Evolutionary conservation across 1,284 basidiomycete genomes (phyloP).

Genomic region (Austropuccinia psidii): DNA sequence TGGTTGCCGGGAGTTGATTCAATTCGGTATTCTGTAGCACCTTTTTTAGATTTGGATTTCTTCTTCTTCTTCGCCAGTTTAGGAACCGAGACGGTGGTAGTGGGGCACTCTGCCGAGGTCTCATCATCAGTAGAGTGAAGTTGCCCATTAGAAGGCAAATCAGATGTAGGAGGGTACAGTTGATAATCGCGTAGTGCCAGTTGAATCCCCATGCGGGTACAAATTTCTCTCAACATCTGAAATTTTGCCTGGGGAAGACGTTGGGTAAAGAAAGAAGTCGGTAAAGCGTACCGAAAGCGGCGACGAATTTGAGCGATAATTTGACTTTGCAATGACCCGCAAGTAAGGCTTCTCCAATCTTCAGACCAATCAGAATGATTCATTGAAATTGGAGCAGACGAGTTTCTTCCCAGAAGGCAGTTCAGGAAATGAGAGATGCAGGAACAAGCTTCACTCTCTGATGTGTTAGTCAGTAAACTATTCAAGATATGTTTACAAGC

Average conservation of each 20-base stretch:
- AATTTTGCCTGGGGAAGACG: constrained; percentile 47
- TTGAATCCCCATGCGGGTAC: constrained; percentile 54
- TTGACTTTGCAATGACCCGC: constrained; percentile 49
- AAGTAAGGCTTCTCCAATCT: constrained; percentile 52
- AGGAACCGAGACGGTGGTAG: not conserved
- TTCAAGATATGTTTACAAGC: constrained; percentile 54
- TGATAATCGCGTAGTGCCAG: constrained; percentile 52
- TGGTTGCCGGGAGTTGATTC: constrained; percentile 42
- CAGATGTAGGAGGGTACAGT: constrained; percentile 45
- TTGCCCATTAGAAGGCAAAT: constrained; percentile 4
- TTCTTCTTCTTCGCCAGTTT: constrained; percentile 44
- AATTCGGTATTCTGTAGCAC: constrained; percentile 39
- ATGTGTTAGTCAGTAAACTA: constrained; percentile 47
- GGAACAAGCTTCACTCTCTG: constrained; percentile 48
- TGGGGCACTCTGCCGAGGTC: constrained; percentile 27
- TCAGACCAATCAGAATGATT: constrained; percentile 48
- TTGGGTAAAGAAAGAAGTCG: constrained; percentile 47
- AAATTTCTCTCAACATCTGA: constrained; percentile 54
- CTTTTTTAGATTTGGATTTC: constrained; percentile 48
- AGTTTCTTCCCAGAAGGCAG: constrained; percentile 53
- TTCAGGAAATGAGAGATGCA: constrained; percentile 56
- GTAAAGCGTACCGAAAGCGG: constrained; percentile 53
- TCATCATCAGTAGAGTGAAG: constrained; percentile 37
- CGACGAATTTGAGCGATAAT: constrained; percentile 50
- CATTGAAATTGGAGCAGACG: constrained; percentile 50